A percentile compares a stretch with the other conserved stretches of the same genome.
These are phyloP conservation scores for Bruguiera hainesii DNA, from an alignment of 441 rosid species.

Conservation along the genomic window DNA sequence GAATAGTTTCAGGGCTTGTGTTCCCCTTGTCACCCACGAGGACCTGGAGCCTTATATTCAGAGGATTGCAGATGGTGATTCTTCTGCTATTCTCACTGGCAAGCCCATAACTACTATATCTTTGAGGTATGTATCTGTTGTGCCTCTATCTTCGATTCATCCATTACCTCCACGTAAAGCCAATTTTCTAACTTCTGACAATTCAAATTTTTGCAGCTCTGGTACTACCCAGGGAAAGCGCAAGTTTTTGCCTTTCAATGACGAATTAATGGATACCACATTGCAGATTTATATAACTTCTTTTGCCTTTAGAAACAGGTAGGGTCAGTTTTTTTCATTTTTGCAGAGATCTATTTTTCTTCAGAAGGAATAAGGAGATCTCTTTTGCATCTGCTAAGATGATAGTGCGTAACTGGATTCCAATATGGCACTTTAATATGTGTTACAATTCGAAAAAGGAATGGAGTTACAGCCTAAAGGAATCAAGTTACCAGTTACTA, in stretches of 20 bases:
- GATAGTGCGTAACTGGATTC: too few species aligned
- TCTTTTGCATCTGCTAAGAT: neutral
- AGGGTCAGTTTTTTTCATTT: conserved; percentile 6
- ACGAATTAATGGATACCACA: conserved; percentile 71
- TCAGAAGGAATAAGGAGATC: too few species aligned
- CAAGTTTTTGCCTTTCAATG: conserved; percentile 79
- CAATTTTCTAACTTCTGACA: neutral
- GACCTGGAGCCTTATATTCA: conserved; percentile 75
- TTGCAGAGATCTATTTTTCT: too few species aligned
- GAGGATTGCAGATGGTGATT: conserved; percentile 66
- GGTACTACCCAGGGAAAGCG: conserved; percentile 94
- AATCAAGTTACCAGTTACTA: neutral
- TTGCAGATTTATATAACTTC: conserved; percentile 81
- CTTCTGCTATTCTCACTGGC: conserved; percentile 65
- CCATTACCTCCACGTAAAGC: neutral
- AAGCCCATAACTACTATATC: conserved; percentile 72
- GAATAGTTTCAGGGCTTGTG: conserved; percentile 60
- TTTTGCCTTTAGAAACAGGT: conserved; percentile 92
- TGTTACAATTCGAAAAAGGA: neutral
- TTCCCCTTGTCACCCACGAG: conserved; percentile 70
- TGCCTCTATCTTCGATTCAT: neutral
- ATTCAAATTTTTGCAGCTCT: conserved; percentile 49
- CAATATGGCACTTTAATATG: neutral
- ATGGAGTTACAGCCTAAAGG: neutral
- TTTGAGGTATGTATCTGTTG: conserved; percentile 42